phyloP scores from a whole-genome alignment of 2,329 filamentous ascomycete species.

The Monilinia fructicola region DNA sequence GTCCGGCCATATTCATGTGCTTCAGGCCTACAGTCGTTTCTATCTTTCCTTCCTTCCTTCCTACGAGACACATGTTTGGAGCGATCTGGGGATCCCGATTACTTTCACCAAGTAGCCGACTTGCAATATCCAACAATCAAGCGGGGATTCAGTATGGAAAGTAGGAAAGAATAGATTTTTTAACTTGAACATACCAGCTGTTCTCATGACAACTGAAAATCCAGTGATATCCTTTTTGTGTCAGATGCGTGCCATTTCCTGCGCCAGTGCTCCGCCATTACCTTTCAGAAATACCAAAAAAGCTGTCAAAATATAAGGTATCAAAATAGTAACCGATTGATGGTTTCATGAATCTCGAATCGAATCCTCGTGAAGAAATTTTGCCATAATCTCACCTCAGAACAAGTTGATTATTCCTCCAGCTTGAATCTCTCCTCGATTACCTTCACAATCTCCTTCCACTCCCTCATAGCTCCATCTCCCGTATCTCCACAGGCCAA shows the following conservation, averaged over 20 bases:
- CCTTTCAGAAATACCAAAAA: not conserved
- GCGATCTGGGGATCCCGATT: not conserved
- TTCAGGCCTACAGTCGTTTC: too few relatives aligned
- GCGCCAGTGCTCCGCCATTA: not conserved
- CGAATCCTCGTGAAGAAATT: not conserved
- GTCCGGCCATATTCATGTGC: too few relatives aligned
- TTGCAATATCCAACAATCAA: not conserved
- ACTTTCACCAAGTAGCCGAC: not conserved
- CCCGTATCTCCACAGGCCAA: constrained; percentile 85
- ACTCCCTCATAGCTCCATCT: constrained; percentile 79
- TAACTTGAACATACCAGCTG: not conserved
- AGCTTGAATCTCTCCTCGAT: constrained; percentile 52
- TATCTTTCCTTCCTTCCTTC: too few relatives aligned
- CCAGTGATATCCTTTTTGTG: not conserved
- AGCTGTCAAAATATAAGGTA: not conserved
- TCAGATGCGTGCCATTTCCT: not conserved
- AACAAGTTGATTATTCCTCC: constrained; percentile 13
- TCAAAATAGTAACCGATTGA: not conserved
- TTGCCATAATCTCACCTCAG: not conserved
- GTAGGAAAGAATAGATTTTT: not conserved
- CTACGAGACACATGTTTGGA: too few relatives aligned
- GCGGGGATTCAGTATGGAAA: not conserved
- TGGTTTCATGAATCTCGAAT: not conserved
- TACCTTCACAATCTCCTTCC: constrained; percentile 68
- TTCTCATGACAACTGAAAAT: not conserved